These are phyloP conservation scores for Kitagawia praeruptora DNA, from an alignment of 129 eudicot genomes.

Conservation along the genomic window DNA sequence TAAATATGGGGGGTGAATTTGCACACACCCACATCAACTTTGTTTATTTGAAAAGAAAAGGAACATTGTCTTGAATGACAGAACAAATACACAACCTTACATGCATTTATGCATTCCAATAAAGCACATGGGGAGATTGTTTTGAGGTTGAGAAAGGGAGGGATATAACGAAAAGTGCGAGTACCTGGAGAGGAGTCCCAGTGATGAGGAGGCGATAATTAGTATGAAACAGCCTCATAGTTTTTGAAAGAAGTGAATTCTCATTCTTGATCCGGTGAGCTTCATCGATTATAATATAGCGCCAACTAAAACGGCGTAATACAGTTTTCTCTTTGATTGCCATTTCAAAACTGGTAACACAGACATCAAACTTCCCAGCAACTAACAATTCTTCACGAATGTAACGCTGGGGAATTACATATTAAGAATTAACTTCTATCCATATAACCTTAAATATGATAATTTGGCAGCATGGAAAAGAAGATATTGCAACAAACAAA, in stretches of 20 bases:
- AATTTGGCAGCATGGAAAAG: background rate
- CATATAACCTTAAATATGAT: background rate
- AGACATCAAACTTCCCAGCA: constrained; percentile 98
- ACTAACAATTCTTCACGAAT: constrained; percentile 86
- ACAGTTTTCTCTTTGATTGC: constrained; percentile 64
- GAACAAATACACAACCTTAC: background rate
- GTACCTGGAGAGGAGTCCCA: constrained; percentile 97
- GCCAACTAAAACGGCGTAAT: constrained; percentile 14
- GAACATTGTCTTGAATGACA: background rate
- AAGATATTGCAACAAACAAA: background rate
- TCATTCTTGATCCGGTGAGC: constrained; percentile 17
- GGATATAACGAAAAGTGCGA: background rate
- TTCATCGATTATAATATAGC: constrained; percentile 12
- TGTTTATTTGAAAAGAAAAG: no score
- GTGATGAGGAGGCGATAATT: constrained; percentile 92
- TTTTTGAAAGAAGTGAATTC: constrained; percentile 29
- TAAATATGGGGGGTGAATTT: background rate
- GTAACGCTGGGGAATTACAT: constrained; percentile 45
- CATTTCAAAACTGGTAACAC: constrained; percentile 99
- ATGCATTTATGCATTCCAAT: background rate
- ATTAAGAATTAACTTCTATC: background rate
- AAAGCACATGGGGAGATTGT: background rate
- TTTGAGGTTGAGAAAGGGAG: background rate
- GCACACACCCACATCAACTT: constrained; percentile 3
- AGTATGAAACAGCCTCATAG: constrained; percentile 87